Base-by-base conservation (phyloP, 108 stramenopile species). In the Cyclotella sp. region DNA sequence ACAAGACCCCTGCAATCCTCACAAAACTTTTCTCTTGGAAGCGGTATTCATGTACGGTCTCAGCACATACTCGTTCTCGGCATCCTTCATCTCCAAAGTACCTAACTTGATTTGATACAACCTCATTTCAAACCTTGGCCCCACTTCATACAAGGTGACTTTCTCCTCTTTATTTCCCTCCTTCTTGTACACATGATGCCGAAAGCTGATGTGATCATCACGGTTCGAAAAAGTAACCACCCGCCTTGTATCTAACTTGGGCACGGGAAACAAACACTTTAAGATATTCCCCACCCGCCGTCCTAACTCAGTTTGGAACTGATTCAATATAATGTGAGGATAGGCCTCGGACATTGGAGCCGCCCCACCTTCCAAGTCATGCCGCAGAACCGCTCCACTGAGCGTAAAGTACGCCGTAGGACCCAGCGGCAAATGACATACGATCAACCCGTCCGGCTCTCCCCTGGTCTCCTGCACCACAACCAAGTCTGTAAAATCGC, bases 381-480 rank as follows among this genome's bases (percentile, higher is more conserved):
- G 98, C 7, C 99, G 86, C 72, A 99, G 71, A 3, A 98, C 98
- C 15, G 93, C 77, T 69, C 95, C 94, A 21, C 76, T 85, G 21
- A 99, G 69, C 16, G 95, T 91, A 74, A 99, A 99, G 70, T 94
- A 98, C 22, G 97, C 97, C 8, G 98, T 99, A 5, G 99, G 99
- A 10, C 99, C 99, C 53, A 97, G 81, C 27, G 99, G 99, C 67
- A 99, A 87, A 82, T 99, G 99, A 74, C 93, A 98, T 51, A 99
- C 87, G 9, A 98, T 90, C 68, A 99, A 82, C 1, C 98, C 98
- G 78, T 99, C 99, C 19, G 99, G 99, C 83, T 98, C 96, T 43
- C 99, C 99, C n/a, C 99, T 86, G 13, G 98, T 99, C 73, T 99
- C 99, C 72, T 97, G 97, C 26, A 98, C 90, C 39, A 99, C 76